Conservation (phyloP, 352 stramenopile species). For the Phytophthora pistaciae region DNA sequence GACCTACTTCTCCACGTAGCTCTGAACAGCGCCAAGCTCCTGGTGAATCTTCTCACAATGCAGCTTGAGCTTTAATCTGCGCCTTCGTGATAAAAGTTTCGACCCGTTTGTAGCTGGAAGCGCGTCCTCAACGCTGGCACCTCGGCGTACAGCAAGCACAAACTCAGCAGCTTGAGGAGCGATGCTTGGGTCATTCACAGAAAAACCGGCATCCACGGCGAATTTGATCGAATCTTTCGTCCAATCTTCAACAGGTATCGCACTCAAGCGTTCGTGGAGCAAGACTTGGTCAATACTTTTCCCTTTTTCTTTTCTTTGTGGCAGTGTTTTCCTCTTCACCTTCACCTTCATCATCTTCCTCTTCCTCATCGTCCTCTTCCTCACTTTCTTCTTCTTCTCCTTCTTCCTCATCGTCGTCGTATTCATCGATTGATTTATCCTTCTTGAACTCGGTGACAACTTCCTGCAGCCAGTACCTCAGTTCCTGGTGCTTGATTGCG, state of each 20-base stretch:
- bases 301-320: too few relatives aligned
- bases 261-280: slow-evolving; percentile 25
- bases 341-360: too few relatives aligned
- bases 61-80: slow-evolving; percentile 18
- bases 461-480: slow-evolving; percentile 30
- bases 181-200: slow-evolving; percentile 1
- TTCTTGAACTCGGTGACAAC: slow-evolving; percentile 23
- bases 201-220: not conserved
- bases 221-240: not conserved
- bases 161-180: slow-evolving; percentile 10
- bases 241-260: slow-evolving; percentile 28
- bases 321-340: too few relatives aligned
- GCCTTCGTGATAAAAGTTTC: slow-evolving; percentile 9
- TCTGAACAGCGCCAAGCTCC: slow-evolving; percentile 11
- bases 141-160: slow-evolving; percentile 16
- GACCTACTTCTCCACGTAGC: slow-evolving; percentile 21
- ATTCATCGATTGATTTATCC: slow-evolving; percentile 2
- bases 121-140: slow-evolving; percentile 14
- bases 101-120: slow-evolving; percentile 16
- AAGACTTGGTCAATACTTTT: slow-evolving; percentile 1
- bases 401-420: slow-evolving; percentile 16
- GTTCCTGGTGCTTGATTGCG: not conserved
- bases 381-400: slow-evolving; percentile 38
- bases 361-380: too few relatives aligned
- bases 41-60: slow-evolving; percentile 28